phyloP scores from a whole-genome alignment of 2,329 filamentous ascomycete genomes.

The Sphaerulina populicola region DNA sequence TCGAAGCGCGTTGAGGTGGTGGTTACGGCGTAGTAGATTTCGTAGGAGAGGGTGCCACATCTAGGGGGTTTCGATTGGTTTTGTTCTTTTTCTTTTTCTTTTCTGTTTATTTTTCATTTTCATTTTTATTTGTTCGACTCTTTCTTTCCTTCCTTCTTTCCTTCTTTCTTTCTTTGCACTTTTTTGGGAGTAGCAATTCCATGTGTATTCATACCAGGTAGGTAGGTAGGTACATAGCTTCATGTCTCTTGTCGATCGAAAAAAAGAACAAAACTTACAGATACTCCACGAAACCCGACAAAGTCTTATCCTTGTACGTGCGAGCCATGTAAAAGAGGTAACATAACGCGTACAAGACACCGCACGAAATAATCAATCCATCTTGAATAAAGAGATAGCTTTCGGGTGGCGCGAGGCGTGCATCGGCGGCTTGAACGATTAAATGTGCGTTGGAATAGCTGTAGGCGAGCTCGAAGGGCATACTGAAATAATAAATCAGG shows the following conservation, averaged over 20 bases:
- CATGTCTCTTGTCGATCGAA: no score
- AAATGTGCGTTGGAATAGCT: slow-evolving; percentile 32
- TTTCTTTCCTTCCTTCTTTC: no score
- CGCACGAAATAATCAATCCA: slow-evolving; percentile 36
- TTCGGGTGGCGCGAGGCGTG: slow-evolving; percentile 33
- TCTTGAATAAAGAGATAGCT: slow-evolving; percentile 38
- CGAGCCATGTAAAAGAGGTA: slow-evolving; percentile 36
- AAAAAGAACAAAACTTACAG: slow-evolving; percentile 15
- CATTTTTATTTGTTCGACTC: no score
- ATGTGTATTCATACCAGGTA: no score
- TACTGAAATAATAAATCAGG: background rate
- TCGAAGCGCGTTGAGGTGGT: slow-evolving; percentile 33
- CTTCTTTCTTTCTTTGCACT: no score
- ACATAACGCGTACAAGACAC: slow-evolving; percentile 36
- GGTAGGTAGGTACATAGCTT: no score
- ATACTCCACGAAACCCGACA: slow-evolving; percentile 30
- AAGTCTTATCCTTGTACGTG: slow-evolving; percentile 32
- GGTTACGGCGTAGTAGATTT: slow-evolving; percentile 35
- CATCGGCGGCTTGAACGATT: slow-evolving; percentile 46
- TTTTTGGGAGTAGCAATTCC: no score
- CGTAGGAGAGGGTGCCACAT: slow-evolving; percentile 33
- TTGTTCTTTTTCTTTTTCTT: no score
- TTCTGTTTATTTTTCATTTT: no score
- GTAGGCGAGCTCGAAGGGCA: slow-evolving; percentile 15
- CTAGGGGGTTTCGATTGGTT: background rate